phyloP scores from a whole-genome alignment of 2,329 filamentous ascomycete genomes.

The Thielaviopsis musarum region DNA sequence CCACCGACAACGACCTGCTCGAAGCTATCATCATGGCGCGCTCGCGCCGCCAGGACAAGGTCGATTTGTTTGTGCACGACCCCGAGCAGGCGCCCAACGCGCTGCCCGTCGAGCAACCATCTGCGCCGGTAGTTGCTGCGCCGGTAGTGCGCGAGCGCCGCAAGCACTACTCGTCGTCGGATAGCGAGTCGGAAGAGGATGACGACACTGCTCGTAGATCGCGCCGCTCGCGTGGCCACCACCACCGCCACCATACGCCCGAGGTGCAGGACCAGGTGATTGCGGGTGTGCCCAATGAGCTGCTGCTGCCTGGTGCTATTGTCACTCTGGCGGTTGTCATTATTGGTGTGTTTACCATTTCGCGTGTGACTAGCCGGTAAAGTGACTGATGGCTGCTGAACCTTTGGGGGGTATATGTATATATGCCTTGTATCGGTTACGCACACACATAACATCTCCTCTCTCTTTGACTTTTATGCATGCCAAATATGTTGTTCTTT shows the following conservation, averaged over 20 bases:
- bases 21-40: slow-evolving; percentile 79
- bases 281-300: slow-evolving; percentile 80
- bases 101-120: background rate
- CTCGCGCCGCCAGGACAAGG: slow-evolving; percentile 67
- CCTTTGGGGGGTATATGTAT: background rate
- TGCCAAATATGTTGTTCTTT: background rate
- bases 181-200: slow-evolving; percentile 40
- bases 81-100: slow-evolving; percentile 74
- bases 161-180: slow-evolving; percentile 31
- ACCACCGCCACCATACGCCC: slow-evolving; percentile 10
- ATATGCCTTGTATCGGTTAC: background rate
- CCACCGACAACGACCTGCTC: slow-evolving; percentile 79
- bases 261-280: slow-evolving; percentile 60
- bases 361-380: slow-evolving; percentile 44
- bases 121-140: slow-evolving; percentile 31
- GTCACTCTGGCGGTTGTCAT: slow-evolving; percentile 92
- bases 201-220: slow-evolving; percentile 30
- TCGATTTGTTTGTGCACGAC: slow-evolving; percentile 92
- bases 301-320: slow-evolving; percentile 83
- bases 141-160: slow-evolving; percentile 32
- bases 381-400: slow-evolving; percentile 2
- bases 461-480: background rate
- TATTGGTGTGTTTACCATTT: slow-evolving; percentile 78
- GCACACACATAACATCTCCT: background rate
- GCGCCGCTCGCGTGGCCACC: slow-evolving; percentile 22